phyloP scores from a whole-genome alignment of 2,329 filamentous ascomycete species.

The Cladosporium sp. region DNA sequence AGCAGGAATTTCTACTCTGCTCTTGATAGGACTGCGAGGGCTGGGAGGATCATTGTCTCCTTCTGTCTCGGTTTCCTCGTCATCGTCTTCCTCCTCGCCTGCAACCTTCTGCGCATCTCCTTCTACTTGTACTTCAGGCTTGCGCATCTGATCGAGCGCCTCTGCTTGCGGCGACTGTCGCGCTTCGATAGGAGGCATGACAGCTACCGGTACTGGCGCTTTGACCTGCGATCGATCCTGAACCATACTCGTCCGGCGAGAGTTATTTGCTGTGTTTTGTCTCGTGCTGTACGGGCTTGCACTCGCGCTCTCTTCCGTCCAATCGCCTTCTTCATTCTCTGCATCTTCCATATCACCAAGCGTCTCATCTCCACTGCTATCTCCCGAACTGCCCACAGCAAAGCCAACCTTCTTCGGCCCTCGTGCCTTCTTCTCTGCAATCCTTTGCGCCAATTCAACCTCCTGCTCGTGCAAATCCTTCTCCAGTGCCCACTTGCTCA shows the following conservation, averaged over 20 bases:
- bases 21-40: conserved; percentile 2
- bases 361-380: conserved; percentile 26
- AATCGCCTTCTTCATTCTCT: conserved; percentile 30
- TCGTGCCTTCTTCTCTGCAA: conserved; percentile 14
- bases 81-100: conserved; percentile 2
- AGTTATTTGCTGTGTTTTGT: conserved; percentile 34
- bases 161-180: background rate
- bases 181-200: background rate
- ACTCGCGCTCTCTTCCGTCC: conserved; percentile 34
- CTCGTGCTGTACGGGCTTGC: conserved; percentile 34
- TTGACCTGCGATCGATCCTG: conserved; percentile 20
- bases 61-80: background rate
- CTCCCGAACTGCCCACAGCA: conserved; percentile 26
- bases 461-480: conserved; percentile 27
- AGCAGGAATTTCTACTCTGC: background rate
- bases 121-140: background rate
- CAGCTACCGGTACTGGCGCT: conserved; percentile 1
- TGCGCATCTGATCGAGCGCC: background rate
- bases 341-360: conserved; percentile 25
- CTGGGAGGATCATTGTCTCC: conserved; percentile 7
- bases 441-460: conserved; percentile 20
- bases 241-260: conserved; percentile 26
- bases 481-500: conserved; percentile 19
- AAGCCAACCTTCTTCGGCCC: conserved; percentile 30
- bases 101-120: background rate